Percentiles rank a stretch among this genome's conserved stretches.
phyloP scores from a whole-genome alignment of 208 protist species.

The Phytomonas sp. region DNA sequence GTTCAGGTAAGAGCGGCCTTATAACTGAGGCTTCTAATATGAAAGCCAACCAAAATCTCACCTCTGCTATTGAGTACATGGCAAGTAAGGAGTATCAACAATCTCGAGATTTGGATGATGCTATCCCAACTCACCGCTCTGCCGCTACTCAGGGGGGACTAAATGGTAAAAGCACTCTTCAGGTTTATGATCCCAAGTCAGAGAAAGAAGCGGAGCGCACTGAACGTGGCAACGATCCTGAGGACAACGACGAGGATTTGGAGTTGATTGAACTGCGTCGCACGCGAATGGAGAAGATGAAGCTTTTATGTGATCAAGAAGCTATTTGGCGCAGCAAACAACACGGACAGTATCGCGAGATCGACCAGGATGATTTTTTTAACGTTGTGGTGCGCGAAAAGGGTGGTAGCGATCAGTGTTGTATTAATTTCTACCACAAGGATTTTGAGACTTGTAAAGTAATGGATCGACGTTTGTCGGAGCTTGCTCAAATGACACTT shows the following conservation, averaged over 20 bases:
- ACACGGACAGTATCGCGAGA: constrained; percentile 90
- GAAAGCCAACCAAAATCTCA: constrained; percentile 85
- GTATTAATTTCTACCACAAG: constrained; percentile 93
- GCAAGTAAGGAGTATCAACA: constrained; percentile 53
- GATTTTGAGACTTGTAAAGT: constrained; percentile 95
- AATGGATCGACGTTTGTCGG: constrained; percentile 89
- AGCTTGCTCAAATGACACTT: constrained; percentile 70
- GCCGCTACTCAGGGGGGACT: constrained; percentile 3
- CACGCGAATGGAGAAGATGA: constrained; percentile 50
- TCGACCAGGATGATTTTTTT: constrained; percentile 92
- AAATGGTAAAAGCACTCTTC: constrained; percentile 28
- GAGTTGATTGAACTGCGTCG: constrained; percentile 71
- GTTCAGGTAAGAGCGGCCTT: constrained; percentile 78
- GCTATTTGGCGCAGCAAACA: constrained; percentile 83
- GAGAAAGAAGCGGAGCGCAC: constrained; percentile 34
- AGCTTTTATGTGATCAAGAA: constrained; percentile 45
- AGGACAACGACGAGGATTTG: constrained; percentile 60
- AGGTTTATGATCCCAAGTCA: constrained; percentile 60
- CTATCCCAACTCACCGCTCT: constrained; percentile 74
- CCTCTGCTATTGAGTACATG: constrained; percentile 78
- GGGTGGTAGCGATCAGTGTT: constrained; percentile 75
- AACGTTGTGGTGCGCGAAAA: constrained; percentile 88
- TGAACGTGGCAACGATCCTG: constrained; percentile 22
- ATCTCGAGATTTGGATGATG: constrained; percentile 58
- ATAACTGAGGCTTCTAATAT: constrained; percentile 88